These are phyloP conservation scores for Parasarocladium wereldwijsianum DNA, from an alignment of 2,329 filamentous ascomycete species.

Conservation along the genomic window DNA sequence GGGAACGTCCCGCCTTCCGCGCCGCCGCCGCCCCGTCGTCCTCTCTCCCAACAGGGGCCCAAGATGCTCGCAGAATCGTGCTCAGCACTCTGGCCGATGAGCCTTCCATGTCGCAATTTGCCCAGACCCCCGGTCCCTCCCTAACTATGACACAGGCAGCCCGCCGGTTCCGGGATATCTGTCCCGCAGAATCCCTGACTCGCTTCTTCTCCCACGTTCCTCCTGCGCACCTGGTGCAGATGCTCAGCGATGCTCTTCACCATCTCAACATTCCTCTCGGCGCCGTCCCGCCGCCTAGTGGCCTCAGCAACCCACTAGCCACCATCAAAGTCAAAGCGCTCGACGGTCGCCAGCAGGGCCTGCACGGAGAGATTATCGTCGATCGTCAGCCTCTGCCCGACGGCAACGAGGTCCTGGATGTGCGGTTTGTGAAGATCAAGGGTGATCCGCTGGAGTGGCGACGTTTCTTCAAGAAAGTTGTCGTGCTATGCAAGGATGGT, in stretches of 20 bases:
- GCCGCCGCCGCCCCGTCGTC: slow-evolving; percentile 27
- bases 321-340: slow-evolving; percentile 60
- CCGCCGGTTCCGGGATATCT: slow-evolving; percentile 76
- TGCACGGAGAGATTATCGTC: slow-evolving; percentile 63
- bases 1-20: slow-evolving; percentile 59
- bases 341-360: slow-evolving; percentile 55
- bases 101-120: slow-evolving; percentile 77
- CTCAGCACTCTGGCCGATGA: slow-evolving; percentile 65
- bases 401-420: slow-evolving; percentile 55
- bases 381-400: slow-evolving; percentile 47
- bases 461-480: slow-evolving; percentile 92
- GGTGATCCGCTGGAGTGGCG: slow-evolving; percentile 96
- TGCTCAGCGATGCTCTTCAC: slow-evolving; percentile 69
- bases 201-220: slow-evolving; percentile 83
- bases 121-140: slow-evolving; percentile 60
- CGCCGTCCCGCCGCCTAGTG: slow-evolving; percentile 22
- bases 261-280: slow-evolving; percentile 69
- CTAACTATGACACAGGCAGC: slow-evolving; percentile 81
- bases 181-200: slow-evolving; percentile 74
- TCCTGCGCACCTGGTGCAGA: slow-evolving; percentile 59
- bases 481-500: slow-evolving; percentile 71
- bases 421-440: slow-evolving; percentile 86
- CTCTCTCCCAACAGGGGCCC: slow-evolving; percentile 16
- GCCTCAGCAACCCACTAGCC: slow-evolving; percentile 40
- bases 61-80: slow-evolving; percentile 24